phyloP scores from a whole-genome alignment of 371 early-diverging fungal species.

The Modicella reniformis region DNA sequence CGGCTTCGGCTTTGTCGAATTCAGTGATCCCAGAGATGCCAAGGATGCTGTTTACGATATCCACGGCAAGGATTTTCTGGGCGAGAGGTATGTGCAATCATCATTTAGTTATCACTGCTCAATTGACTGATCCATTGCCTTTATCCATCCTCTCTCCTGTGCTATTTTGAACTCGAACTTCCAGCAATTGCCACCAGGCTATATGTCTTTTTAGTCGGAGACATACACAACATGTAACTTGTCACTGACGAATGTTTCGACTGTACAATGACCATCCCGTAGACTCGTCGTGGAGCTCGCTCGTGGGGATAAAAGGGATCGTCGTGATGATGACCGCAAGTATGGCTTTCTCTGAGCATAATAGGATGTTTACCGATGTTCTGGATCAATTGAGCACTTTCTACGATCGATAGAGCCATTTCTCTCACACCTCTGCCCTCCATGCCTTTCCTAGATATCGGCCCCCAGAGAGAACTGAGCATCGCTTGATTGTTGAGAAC shows the following conservation, averaged over 20 bases:
- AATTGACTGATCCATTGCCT: not conserved
- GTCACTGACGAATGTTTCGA: not conserved
- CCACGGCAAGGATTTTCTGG: slow-evolving; percentile 76
- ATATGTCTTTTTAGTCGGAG: too few species aligned
- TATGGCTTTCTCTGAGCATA: slow-evolving; percentile 10
- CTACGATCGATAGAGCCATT: too few species aligned
- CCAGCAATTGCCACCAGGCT: too few species aligned
- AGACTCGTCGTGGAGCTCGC: slow-evolving; percentile 82
- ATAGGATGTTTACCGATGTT: not conserved
- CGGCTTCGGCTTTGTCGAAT: slow-evolving; percentile 84
- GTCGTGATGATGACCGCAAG: slow-evolving; percentile 56
- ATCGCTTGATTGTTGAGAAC: slow-evolving; percentile 77
- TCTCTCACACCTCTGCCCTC: slow-evolving; percentile 12
- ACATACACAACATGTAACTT: too few species aligned
- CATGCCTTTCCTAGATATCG: slow-evolving; percentile 52
- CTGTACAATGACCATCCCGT: slow-evolving; percentile 4
- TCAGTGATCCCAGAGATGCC: slow-evolving; percentile 76
- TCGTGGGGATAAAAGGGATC: slow-evolving; percentile 67
- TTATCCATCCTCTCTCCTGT: not conserved
- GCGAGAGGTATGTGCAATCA: slow-evolving; percentile 69
- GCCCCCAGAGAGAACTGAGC: slow-evolving; percentile 64
- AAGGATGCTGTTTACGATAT: slow-evolving; percentile 79
- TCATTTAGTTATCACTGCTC: not conserved
- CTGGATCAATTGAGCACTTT: not conserved
- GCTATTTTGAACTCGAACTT: not conserved